A percentile compares a stretch with the other conserved stretches of the same genome.
phyloP scores from a whole-genome alignment of 306 rosid species.

The Cucumis cinereus region DNA sequence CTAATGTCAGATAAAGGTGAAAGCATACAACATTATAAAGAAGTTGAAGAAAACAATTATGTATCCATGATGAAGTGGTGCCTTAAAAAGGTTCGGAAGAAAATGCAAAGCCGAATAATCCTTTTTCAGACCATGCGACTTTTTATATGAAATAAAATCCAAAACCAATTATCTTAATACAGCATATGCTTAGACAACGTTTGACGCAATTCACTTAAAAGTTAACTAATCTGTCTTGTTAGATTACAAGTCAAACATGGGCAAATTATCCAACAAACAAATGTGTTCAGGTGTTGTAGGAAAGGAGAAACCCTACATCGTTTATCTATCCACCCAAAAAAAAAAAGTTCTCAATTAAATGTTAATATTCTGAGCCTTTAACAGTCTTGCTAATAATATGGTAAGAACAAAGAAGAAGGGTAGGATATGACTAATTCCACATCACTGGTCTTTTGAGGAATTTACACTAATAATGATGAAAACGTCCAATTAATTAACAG shows the following conservation, averaged over 20 bases:
- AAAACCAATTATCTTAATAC: not conserved
- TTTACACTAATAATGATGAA: not conserved
- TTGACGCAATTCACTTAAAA: not conserved
- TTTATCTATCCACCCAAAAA: not conserved
- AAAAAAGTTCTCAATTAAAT: not conserved
- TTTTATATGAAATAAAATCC: not conserved
- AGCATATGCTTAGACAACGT: not conserved
- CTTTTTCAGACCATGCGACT: not conserved
- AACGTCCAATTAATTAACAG: not conserved
- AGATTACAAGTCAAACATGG: not conserved
- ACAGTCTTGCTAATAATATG: not conserved
- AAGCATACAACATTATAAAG: not conserved
- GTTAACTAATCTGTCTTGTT: not conserved
- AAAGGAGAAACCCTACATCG: not conserved
- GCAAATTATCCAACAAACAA: not conserved
- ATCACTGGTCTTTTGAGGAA: not conserved
- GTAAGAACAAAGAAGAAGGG: too few species aligned
- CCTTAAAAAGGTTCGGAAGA: not conserved
- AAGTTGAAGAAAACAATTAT: not conserved
- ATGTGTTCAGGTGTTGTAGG: not conserved
- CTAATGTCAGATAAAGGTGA: not conserved
- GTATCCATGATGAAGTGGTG: not conserved
- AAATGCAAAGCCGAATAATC: not conserved
- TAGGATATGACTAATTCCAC: too few species aligned
- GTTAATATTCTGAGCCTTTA: not conserved